Base-by-base conservation (phyloP, 768 basidiomycete genomes). In the Trametopsis cervina region DNA sequence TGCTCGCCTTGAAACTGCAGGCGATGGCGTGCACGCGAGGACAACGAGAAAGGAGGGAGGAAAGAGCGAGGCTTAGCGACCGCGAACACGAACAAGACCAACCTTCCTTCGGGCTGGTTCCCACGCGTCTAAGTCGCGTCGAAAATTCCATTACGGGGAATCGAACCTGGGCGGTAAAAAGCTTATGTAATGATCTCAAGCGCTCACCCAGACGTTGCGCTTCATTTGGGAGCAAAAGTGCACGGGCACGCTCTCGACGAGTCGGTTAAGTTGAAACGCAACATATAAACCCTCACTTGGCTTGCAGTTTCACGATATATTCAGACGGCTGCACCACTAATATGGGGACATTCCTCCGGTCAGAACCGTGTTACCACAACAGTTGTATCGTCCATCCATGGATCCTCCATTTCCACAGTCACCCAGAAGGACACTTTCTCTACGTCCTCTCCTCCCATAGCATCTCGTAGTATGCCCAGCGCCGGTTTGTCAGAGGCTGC, bases 301-400 rank as follows among this genome's bases (percentile, higher is more conserved):
- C n/a, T n/a, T n/a, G n/a, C n/a, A n/a, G n/a, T n/a, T n/a, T n/a
- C n/a, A n/a, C n/a, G n/a, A n/a, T n/a, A n/a, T n/a, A n/a, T n/a
- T n/a, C n/a, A n/a, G n/a, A n/a, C n/a, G n/a, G n/a, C n/a, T n/a
- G n/a, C n/a, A n/a, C n/a, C n/a, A n/a, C n/a, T n/a, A n/a, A n/a
- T n/a, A n/a, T n/a, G n/a, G n/a, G n/a, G n/a, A n/a, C n/a, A n/a
- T n/a, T n/a, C n/a, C n/a, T n/a, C n/a, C n/a, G n/a, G 9, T 33
- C 29, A 49, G 21, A 47, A 22, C 22, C 27, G 39, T 20, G 35
- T 50, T 13, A 63, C 23, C 58, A 78, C 38, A 15, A 79, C 65
- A 0, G 78, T 80, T 2, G 74, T 78, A 57, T 81, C 79, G 55
- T 81, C 79, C 71, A 80, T 76, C 77, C 77, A 80, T 42, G 67